These are phyloP conservation scores for Priceomyces haplophilus DNA, from an alignment of 805 yeast species.

Conservation along the genomic window DNA sequence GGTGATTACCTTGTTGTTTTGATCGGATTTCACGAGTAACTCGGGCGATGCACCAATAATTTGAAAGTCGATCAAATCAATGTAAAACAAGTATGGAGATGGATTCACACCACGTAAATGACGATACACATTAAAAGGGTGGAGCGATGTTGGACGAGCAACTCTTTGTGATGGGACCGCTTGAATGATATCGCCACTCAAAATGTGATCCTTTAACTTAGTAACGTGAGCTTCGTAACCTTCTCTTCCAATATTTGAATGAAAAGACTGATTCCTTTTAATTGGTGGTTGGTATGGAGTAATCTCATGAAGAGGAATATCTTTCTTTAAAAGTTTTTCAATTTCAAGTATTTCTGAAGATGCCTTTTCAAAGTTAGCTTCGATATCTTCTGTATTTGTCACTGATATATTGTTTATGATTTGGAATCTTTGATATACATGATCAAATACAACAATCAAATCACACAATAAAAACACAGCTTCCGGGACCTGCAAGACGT, in stretches of 20 bases:
- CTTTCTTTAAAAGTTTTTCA: constrained; percentile 46
- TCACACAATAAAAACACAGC: constrained; percentile 90
- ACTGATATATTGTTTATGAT: constrained; percentile 76
- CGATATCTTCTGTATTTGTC: constrained; percentile 24
- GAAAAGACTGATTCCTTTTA: constrained; percentile 61
- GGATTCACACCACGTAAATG: constrained; percentile 96
- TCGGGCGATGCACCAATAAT: constrained; percentile 98
- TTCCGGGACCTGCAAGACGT: constrained; percentile 84
- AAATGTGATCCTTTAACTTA: constrained; percentile 72
- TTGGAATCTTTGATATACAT: constrained; percentile 90
- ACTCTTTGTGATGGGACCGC: constrained; percentile 98
- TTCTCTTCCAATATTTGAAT: constrained; percentile 87
- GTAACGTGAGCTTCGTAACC: constrained; percentile 87
- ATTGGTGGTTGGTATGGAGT: constrained; percentile 78
- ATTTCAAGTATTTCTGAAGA: constrained; percentile 55
- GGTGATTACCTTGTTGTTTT: constrained; percentile 70
- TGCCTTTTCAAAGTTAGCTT: constrained; percentile 52
- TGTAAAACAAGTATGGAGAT: constrained; percentile 92
- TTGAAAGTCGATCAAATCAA: constrained; percentile 89
- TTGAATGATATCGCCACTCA: constrained; percentile 92
- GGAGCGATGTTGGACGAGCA: constrained; percentile 89
- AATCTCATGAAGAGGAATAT: constrained; percentile 41
- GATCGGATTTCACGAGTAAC: constrained; percentile 77
- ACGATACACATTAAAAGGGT: constrained; percentile 94
- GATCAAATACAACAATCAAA: constrained; percentile 86